Evolutionary conservation across 2,329 filamentous ascomycete species (phyloP).

Genomic region (Cladobotryum mycophilum): DNA sequence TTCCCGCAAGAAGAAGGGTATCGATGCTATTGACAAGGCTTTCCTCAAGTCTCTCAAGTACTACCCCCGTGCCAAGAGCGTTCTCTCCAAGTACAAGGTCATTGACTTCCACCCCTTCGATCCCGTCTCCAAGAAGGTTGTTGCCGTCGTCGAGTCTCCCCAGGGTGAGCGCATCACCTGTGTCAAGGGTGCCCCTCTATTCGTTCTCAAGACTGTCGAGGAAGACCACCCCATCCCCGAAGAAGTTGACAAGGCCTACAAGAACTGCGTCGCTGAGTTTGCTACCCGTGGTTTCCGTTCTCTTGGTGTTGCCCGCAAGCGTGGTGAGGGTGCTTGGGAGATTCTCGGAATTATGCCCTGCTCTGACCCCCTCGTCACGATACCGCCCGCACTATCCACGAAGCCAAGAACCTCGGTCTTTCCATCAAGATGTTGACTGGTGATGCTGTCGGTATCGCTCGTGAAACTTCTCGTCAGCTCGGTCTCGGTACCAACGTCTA

Average conservation of each 20-base stretch:
- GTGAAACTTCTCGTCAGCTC: constrained; percentile 85
- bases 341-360: constrained; percentile 94
- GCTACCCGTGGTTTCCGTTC: constrained; percentile 91
- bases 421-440: constrained; percentile 96
- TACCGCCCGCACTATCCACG: constrained; percentile 82
- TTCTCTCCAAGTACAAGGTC: constrained; percentile 77
- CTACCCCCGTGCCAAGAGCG: constrained; percentile 76
- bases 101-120: constrained; percentile 84
- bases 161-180: constrained; percentile 80
- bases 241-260: constrained; percentile 74
- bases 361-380: constrained; percentile 88
- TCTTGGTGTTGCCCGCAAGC: constrained; percentile 87
- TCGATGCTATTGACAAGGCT: constrained; percentile 91
- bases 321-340: constrained; percentile 75
- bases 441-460: constrained; percentile 87
- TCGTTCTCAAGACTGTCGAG: constrained; percentile 81
- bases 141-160: constrained; percentile 74
- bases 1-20: constrained; percentile 91
- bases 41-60: constrained; percentile 79
- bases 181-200: constrained; percentile 85
- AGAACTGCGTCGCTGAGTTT: constrained; percentile 88
- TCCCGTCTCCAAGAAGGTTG: constrained; percentile 89
- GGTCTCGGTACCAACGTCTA: constrained; percentile 91
- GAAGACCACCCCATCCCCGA: constrained; percentile 75
- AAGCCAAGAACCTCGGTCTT: constrained; percentile 80